Evolutionary conservation across 1,139 yeast species (phyloP).

Genomic region (Lodderomyces elongisporus): DNA sequence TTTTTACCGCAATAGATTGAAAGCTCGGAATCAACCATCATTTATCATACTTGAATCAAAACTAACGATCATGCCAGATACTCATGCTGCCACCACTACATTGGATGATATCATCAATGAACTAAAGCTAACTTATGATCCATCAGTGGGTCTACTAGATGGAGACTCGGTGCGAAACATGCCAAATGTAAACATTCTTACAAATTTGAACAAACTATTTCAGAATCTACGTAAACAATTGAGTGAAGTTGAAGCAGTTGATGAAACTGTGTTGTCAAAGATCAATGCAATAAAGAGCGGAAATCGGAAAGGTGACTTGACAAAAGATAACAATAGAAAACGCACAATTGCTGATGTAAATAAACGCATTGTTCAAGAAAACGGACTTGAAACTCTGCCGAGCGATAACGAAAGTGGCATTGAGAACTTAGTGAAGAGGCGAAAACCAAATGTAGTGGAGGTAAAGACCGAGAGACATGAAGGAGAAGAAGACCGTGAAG

Average conservation of each 20-base stretch:
- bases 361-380: slow-evolving; percentile 7
- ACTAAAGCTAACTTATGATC: slow-evolving; percentile 51
- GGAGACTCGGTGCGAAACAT: slow-evolving; percentile 50
- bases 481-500: slow-evolving; percentile 10
- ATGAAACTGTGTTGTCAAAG: slow-evolving; percentile 31
- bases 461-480: slow-evolving; percentile 5
- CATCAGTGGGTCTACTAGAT: slow-evolving; percentile 53
- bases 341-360: slow-evolving; percentile 10
- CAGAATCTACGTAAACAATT: slow-evolving; percentile 47
- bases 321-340: slow-evolving; percentile 6
- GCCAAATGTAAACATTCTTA: slow-evolving; percentile 44
- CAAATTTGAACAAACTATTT: slow-evolving; percentile 43
- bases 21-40: too few species aligned
- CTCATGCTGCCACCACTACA: slow-evolving; percentile 36
- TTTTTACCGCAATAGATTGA: too few species aligned
- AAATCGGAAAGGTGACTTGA: slow-evolving; percentile 2
- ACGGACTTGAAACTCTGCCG: neutral
- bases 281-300: slow-evolving; percentile 15
- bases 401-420: slow-evolving; percentile 5
- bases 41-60: too few species aligned
- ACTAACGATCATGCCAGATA: slow-evolving; percentile 20
- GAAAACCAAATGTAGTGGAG: slow-evolving; percentile 3
- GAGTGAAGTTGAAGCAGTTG: slow-evolving; percentile 42
- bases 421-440: slow-evolving; percentile 3
- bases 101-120: slow-evolving; percentile 51